Base-by-base conservation (phyloP, 192 early-diverging fungal species). In the Linnemannia hyalina region DNA sequence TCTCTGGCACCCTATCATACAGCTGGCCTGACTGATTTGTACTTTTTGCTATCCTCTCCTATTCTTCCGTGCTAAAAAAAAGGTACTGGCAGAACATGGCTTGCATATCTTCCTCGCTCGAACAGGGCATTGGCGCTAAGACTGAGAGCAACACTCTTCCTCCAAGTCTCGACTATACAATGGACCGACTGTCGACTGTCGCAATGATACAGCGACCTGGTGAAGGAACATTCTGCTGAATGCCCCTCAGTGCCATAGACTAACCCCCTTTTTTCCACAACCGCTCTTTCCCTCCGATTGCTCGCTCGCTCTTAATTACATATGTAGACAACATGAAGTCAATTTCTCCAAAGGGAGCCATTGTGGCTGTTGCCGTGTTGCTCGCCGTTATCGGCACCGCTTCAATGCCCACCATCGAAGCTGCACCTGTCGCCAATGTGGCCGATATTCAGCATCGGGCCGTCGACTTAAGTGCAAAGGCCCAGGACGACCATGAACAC, bases 1-100 rank as follows among this genome's bases (percentile, higher is more conserved):
- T 26, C 78, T 16, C 16, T 35, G 38, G 20, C 65, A n/a, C 60
- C 15, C 63, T 65, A 74, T 80, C 74, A 82, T 72, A 70, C 78
- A 85, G 83, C 83, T 85, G 82, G 82, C 63, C 82, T 85, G 77
- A 74, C 82, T 76, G 57, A 69, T 29, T 76, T 55, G 49, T 55
- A 65, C 60, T 29, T 65, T 65, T 29, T 65, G 13, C 26, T 3
- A 1, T 32, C 26, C 29, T 65, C 13, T 65, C 26, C 0, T 32
- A 65, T 65, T 65, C 60, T 65, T 60, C 57, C 57, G 60, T 29
- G 13, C 60, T 65, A 65, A 65, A 32, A 63, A 63, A 29, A 65
- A 29, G 60, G n/a, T 29, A 26, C 60, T 1, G 26, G 60, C 60
- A 29, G 60, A 65, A 65, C 13, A 52, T 52, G 49, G 49, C 18